Base-by-base conservation (phyloP, 108 stramenopile species). In the Bacterosira constricta region DNA sequence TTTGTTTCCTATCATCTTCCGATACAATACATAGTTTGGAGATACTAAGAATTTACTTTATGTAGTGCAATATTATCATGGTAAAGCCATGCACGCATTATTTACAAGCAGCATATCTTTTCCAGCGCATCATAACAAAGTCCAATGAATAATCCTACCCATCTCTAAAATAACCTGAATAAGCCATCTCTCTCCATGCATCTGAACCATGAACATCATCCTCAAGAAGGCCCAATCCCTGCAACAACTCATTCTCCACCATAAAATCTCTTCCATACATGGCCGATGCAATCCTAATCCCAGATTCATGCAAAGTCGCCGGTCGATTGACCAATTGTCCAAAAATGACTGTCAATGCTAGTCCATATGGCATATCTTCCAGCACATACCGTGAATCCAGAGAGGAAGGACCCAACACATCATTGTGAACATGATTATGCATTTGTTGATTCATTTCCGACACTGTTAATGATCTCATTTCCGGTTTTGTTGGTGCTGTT, bases 371-470 rank as follows among this genome's bases (percentile, higher is more conserved):
- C 12, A 89, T 82, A 73, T 89, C 88, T 70, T 89, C 88, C 6
- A 86, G 72, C 1, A 89, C 79, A 69, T 89, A 89, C 21, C 88
- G 71, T 29, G 81, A 73, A 38, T 86, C 71, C 1, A 82, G 78
- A 13, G 37, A 26, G 21, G 68, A 41, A 12, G 88, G 88, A 7
- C 88, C 88, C 34, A 85, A 53, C 0, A 89, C 88, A 68, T 89
- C 88, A 55, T 82, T 86, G 26, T 81, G 73, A n/a, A 44, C 30
- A 35, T 73, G 63, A 30, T 85, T 65, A 44, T 85, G 79, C 62
- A 89, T 86, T 46, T 66, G 66, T 61, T 86, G 88, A 59, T 86
- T 86, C 88, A 89, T 89, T 41, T 89, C 88, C 25, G 85, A 84
- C 11, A 89, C 79, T 32, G 81, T 76, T 0, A 71, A 71, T 59